Conservation (phyloP, 805 yeast genomes). For the Wickerhamiella sergipiensis region DNA sequence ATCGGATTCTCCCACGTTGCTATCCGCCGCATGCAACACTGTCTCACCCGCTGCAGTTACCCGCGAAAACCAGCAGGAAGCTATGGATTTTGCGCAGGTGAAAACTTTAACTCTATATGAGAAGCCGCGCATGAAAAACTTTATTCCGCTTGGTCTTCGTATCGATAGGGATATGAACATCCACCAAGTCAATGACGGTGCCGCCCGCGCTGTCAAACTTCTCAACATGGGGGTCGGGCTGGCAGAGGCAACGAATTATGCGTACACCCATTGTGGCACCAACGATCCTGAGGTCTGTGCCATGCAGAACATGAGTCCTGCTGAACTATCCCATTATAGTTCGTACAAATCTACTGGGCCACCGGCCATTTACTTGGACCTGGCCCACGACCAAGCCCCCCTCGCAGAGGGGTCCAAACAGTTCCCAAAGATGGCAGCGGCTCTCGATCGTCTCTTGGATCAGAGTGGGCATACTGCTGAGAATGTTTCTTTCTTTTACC, state of each 20-base stretch:
- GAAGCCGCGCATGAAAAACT: background rate
- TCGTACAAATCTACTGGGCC: background rate
- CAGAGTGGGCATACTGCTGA: background rate
- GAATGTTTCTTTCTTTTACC: background rate
- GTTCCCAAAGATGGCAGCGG: background rate
- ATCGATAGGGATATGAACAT: background rate
- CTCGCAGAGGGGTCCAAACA: background rate
- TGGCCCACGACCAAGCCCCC: background rate
- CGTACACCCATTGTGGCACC: background rate
- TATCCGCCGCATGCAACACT: background rate
- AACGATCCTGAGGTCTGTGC: background rate
- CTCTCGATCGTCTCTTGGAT: background rate
- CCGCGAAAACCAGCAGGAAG: background rate
- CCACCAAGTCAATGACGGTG: background rate
- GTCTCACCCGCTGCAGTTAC: background rate
- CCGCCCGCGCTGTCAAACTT: background rate
- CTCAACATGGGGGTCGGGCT: background rate
- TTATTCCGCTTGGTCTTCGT: background rate
- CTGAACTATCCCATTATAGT: background rate
- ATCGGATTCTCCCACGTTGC: background rate
- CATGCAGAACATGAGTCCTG: background rate
- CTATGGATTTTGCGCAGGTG: background rate
- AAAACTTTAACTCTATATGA: background rate
- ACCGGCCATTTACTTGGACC: background rate
- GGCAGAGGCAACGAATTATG: background rate